A percentile compares a stretch with the other conserved stretches of the same genome.
These are phyloP conservation scores for Aspergillus clavatus DNA, from an alignment of 2,329 filamentous ascomycete genomes.

Conservation along the genomic window DNA sequence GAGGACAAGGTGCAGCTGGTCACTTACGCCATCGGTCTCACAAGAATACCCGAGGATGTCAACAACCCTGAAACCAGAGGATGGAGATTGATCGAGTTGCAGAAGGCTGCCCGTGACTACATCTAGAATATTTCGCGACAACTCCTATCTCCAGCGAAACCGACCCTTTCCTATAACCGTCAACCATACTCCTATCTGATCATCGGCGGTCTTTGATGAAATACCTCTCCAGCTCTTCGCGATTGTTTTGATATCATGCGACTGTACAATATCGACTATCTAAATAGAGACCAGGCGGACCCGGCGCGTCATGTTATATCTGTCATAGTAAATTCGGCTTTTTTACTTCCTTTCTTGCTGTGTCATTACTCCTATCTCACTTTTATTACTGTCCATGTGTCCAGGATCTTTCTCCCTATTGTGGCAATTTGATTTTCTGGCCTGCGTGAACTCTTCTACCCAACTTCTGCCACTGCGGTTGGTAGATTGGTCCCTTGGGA, in stretches of 20 bases:
- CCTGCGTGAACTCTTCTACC: no score
- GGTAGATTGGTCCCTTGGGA: background rate
- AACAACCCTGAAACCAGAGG: constrained; percentile 94
- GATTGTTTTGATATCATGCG: constrained; percentile 27
- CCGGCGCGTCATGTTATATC: constrained; percentile 28
- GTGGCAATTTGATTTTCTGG: no score
- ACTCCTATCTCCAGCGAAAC: constrained; percentile 1
- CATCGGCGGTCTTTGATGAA: constrained; percentile 19
- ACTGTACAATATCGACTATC: constrained; percentile 39
- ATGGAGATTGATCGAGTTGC: constrained; percentile 96
- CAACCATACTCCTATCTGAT: constrained; percentile 11
- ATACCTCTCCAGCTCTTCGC: constrained; percentile 17
- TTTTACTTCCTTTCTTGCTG: constrained; percentile 12
- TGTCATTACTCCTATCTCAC: constrained; percentile 10
- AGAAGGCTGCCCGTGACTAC: constrained; percentile 95
- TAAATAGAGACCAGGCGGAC: constrained; percentile 35
- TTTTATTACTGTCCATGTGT: constrained; percentile 18
- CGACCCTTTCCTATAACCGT: background rate
- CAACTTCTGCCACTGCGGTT: background rate
- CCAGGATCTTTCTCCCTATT: constrained; percentile 7
- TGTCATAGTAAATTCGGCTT: constrained; percentile 23
- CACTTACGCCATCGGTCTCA: constrained; percentile 96
- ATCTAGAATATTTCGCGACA: constrained; percentile 47
- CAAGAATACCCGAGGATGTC: constrained; percentile 87
- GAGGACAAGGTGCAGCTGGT: constrained; percentile 98